Conservation (phyloP, 1,284 basidiomycete species). For the Rhodotorula sp. region DNA sequence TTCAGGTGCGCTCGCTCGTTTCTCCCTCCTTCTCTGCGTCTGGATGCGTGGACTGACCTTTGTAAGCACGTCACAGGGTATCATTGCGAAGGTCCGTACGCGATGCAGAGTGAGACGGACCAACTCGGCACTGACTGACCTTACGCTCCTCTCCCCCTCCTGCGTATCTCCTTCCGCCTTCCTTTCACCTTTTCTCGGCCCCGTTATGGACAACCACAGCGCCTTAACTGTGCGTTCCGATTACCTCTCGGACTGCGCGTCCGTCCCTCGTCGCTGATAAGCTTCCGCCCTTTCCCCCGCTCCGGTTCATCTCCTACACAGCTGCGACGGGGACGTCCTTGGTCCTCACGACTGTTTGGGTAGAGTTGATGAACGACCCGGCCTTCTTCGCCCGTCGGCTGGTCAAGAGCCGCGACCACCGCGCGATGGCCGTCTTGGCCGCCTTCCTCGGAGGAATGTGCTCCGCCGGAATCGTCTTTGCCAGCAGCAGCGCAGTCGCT, state of each 20-base stretch:
- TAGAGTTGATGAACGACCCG: conserved; percentile 78
- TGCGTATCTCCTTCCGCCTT: conserved; percentile 48
- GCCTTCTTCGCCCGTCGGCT: conserved; percentile 60
- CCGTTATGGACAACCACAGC: conserved; percentile 26
- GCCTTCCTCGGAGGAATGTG: conserved; percentile 76
- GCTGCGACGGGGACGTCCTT: conserved; percentile 56
- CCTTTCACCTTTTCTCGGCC: conserved; percentile 50
- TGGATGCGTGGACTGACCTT: conserved; percentile 58
- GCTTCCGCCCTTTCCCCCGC: neutral
- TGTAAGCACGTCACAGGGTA: conserved; percentile 61
- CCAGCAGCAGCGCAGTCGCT: conserved; percentile 64
- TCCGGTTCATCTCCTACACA: conserved; percentile 52
- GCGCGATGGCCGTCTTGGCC: conserved; percentile 64
- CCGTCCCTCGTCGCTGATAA: neutral
- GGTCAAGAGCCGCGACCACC: conserved; percentile 69
- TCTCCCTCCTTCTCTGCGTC: no score
- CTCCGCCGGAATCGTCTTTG: conserved; percentile 65
- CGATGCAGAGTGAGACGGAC: no score
- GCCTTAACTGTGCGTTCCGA: conserved; percentile 59
- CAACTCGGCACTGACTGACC: no score
- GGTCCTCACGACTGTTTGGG: conserved; percentile 77
- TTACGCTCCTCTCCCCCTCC: neutral
- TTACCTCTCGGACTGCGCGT: neutral
- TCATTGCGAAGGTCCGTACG: conserved; percentile 65
- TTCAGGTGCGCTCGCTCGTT: conserved; percentile 58